These are phyloP conservation scores for Ascochyta fabae DNA, from an alignment of 2,329 filamentous ascomycete species.

Conservation along the genomic window DNA sequence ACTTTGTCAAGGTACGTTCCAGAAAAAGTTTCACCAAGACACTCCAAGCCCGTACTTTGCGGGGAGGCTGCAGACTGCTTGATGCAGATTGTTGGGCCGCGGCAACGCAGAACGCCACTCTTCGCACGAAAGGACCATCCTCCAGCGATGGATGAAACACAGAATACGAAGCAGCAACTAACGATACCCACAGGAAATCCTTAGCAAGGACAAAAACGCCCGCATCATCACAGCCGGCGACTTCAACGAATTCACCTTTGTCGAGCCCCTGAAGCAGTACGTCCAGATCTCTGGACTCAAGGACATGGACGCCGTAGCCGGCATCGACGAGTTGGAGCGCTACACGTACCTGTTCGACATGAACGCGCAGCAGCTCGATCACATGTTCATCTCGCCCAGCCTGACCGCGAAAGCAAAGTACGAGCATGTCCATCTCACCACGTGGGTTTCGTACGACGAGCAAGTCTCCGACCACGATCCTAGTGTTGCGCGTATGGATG, in stretches of 20 bases:
- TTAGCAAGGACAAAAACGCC: slow-evolving; percentile 62
- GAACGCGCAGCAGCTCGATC: slow-evolving; percentile 74
- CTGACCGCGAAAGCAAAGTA: slow-evolving; percentile 57
- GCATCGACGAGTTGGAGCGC: slow-evolving; percentile 62
- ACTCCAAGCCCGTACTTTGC: slow-evolving; percentile 15
- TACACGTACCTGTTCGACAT: slow-evolving; percentile 75
- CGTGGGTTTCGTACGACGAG: slow-evolving; percentile 62
- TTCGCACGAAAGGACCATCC: slow-evolving; percentile 21
- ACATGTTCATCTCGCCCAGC: slow-evolving; percentile 69
- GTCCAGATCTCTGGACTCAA: slow-evolving; percentile 60
- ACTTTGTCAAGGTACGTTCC: slow-evolving; percentile 44
- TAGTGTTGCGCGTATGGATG: slow-evolving; percentile 66
- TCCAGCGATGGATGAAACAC: not conserved
- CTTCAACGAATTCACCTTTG: slow-evolving; percentile 75
- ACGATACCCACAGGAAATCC: slow-evolving; percentile 52
- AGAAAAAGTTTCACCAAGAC: slow-evolving; percentile 1
- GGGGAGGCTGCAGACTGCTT: slow-evolving; percentile 24
- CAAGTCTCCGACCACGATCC: slow-evolving; percentile 74
- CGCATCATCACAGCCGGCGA: slow-evolving; percentile 69
- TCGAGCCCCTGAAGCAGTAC: slow-evolving; percentile 65
- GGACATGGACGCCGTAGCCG: slow-evolving; percentile 67
- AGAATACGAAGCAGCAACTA: slow-evolving; percentile 36
- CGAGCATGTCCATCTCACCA: slow-evolving; percentile 75
- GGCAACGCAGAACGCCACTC: slow-evolving; percentile 22
- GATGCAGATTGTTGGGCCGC: slow-evolving; percentile 7